A percentile compares a stretch with the other conserved stretches of the same genome.
These are phyloP conservation scores for Spiraea crenata DNA, from an alignment of 331 rosid species.

Conservation along the genomic window DNA sequence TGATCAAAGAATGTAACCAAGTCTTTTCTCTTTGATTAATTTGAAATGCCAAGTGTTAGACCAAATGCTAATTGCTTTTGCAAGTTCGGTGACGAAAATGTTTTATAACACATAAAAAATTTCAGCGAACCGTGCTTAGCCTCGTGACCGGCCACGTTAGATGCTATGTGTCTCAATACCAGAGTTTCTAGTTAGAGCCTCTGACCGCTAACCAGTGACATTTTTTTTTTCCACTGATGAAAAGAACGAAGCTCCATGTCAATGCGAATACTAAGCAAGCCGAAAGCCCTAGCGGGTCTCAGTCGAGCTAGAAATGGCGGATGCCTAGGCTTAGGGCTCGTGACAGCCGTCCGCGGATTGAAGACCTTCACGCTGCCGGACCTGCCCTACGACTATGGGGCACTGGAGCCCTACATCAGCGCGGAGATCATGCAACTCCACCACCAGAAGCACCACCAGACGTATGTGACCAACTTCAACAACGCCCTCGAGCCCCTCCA, in stretches of 20 bases:
- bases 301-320: constrained; percentile 8
- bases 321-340: constrained; percentile 12
- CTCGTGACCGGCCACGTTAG: neutral
- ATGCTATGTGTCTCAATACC: neutral
- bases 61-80: no score
- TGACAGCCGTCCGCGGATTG: constrained; percentile 18
- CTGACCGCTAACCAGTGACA: neutral
- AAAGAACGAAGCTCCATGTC: constrained; percentile 7
- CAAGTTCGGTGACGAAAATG: no score
- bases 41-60: no score
- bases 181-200: neutral
- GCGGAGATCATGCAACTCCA: constrained; percentile 40
- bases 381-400: constrained; percentile 40
- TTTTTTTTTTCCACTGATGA: neutral
- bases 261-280: constrained; percentile 19
- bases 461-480: constrained; percentile 41
- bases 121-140: no score
- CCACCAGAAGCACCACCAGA: constrained; percentile 42
- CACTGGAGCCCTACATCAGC: constrained; percentile 33
- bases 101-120: no score
- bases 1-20: no score
- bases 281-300: constrained; percentile 9
- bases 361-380: constrained; percentile 31
- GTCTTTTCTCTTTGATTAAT: no score
- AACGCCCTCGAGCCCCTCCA: constrained; percentile 35